phyloP scores from a whole-genome alignment of 1,139 yeast species.

The Suhomyces choctaworum region DNA sequence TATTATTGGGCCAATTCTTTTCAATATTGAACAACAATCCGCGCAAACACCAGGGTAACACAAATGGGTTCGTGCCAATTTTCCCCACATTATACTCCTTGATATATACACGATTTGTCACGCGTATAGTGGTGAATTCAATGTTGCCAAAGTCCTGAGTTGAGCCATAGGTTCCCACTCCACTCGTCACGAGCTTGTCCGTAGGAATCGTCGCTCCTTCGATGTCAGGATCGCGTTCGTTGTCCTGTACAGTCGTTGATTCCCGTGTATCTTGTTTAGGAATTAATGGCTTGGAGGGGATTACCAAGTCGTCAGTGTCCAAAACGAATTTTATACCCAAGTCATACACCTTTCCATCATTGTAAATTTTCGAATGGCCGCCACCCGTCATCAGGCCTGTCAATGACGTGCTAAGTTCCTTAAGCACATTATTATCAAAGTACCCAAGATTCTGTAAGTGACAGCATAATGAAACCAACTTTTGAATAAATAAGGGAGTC shows the following conservation, averaged over 20 bases:
- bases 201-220: slow-evolving; percentile 2
- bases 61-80: slow-evolving; percentile 75
- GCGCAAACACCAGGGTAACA: slow-evolving; percentile 89
- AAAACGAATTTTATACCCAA: slow-evolving; percentile 72
- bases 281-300: slow-evolving; percentile 21
- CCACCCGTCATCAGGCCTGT: slow-evolving; percentile 94
- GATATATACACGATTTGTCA: slow-evolving; percentile 52
- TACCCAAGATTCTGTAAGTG: slow-evolving; percentile 62
- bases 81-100: slow-evolving; percentile 61
- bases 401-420: slow-evolving; percentile 76
- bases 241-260: neutral
- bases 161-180: slow-evolving; percentile 23
- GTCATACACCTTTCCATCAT: slow-evolving; percentile 82
- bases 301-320: slow-evolving; percentile 67
- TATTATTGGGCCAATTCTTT: slow-evolving; percentile 49
- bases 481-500: slow-evolving; percentile 49
- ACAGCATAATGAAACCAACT: slow-evolving; percentile 48
- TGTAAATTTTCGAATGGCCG: slow-evolving; percentile 89
- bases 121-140: slow-evolving; percentile 27
- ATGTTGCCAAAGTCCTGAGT: slow-evolving; percentile 8
- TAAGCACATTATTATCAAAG: slow-evolving; percentile 74
- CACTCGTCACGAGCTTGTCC: slow-evolving; percentile 21
- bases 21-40: slow-evolving; percentile 71
- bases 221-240: slow-evolving; percentile 15
- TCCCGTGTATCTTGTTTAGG: neutral